Evolutionary conservation across 148 eudicot genomes (phyloP).

Genomic region (Rhododendron ferrugineum): DNA sequence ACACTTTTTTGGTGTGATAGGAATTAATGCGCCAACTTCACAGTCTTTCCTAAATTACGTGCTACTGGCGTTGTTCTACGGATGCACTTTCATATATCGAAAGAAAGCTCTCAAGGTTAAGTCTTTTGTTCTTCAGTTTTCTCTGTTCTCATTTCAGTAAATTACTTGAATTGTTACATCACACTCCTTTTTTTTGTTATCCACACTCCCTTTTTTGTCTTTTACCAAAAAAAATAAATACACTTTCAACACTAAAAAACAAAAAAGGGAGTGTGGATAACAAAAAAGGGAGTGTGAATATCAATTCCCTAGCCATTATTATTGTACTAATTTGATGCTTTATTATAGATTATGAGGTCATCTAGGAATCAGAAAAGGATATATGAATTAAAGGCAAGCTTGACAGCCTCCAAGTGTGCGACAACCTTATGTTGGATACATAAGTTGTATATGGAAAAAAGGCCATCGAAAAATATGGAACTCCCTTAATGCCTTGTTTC

Average conservation of each 20-base stretch:
- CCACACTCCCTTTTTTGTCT: no score
- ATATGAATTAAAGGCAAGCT: not conserved
- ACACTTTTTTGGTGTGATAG: constrained; percentile 20
- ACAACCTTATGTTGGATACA: not conserved
- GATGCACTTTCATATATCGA: constrained; percentile 40
- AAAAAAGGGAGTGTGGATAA: no score
- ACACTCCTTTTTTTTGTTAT: no score
- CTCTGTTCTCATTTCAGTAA: constrained; percentile 1
- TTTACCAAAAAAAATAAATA: no score
- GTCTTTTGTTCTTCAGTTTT: constrained; percentile 3
- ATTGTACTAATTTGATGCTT: not conserved
- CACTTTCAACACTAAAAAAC: no score
- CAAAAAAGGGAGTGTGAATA: no score
- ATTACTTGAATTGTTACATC: not conserved
- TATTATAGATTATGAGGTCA: not conserved
- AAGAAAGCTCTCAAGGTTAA: constrained; percentile 57
- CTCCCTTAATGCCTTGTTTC: no score
- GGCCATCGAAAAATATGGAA: no score
- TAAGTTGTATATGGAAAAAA: not conserved
- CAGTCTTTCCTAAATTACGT: constrained; percentile 78
- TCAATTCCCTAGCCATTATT: not conserved
- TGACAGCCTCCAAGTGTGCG: not conserved
- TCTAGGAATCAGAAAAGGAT: not conserved
- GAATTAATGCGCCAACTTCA: constrained; percentile 85
- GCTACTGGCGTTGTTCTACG: constrained; percentile 63